Evolutionary conservation across 2,329 filamentous ascomycete genomes (phyloP), one percentile per base, ranked within the genome.

Genomic region (Hymenotorrendiella dingleyae): DNA sequence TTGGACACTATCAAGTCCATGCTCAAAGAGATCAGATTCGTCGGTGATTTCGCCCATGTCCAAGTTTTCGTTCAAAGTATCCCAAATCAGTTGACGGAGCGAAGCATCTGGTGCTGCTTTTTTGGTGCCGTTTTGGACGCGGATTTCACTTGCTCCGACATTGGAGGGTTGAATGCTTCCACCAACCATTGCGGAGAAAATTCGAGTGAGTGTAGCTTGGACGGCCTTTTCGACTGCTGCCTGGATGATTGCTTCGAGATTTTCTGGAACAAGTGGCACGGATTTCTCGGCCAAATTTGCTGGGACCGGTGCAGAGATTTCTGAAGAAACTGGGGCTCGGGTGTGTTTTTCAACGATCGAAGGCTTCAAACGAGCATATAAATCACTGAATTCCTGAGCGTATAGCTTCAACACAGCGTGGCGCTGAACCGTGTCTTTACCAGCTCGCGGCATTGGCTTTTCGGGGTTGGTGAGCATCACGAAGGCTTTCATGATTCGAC

Each of bases 341-440:
- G 14, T 10, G 14, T 4, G 26, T 10, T n/a, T 28, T 28, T 28
- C 11, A 20, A 4, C 14, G 30, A 16, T 20, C 17, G n/a, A 33
- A 14, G 12, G 10, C 30, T 16, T 3, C 30, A 33, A 10, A 10
- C 12, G n/a, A 16, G n/a, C n/a, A 20, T 33, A 33, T 10, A 33
- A 20, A 4, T 16, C 5, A 12, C 19, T 33, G n/a, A 16, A 33
- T 16, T 33, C 30, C 32, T 17, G 27, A 20, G 34, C 27, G 22
- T 39, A 36, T 14, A 42, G 17, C 19, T 42, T 21, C 7, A 36
- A 36, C 23, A 36, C 33, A 7, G 30, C 22, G 14, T 17, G 22
- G 22, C 32, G 30, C 17, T 42, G 22, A n/a, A 39, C 29, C 21
- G 42, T 44, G 14, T 38, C 28, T 26, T 40, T 44, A 26, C 42